phyloP scores from a whole-genome alignment of 1,139 yeast genomes.

The Yamadazyma atlantica region DNA sequence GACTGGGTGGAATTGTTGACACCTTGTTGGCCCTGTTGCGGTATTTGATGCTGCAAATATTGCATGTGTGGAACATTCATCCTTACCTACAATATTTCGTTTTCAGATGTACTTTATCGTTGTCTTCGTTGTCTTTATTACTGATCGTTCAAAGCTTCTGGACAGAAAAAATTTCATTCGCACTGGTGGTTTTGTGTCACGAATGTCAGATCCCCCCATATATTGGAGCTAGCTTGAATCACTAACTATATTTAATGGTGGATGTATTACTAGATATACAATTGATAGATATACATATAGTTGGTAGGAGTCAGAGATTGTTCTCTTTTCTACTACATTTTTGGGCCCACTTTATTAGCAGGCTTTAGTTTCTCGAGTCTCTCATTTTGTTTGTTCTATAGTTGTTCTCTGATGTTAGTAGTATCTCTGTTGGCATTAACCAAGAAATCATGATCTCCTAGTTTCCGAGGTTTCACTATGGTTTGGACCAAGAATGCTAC shows the following conservation, averaged over 20 bases:
- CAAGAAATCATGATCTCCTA: constrained; percentile 47
- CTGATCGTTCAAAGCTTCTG: background rate
- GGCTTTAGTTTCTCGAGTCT: too few relatives aligned
- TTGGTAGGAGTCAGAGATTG: too few relatives aligned
- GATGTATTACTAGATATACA: too few relatives aligned
- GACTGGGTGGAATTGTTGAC: constrained; percentile 28
- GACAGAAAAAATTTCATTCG: constrained; percentile 2
- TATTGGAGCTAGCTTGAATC: too few relatives aligned
- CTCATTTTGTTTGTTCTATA: constrained; percentile 13
- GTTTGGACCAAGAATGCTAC: constrained; percentile 48
- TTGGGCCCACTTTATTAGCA: too few relatives aligned
- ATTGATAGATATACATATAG: background rate
- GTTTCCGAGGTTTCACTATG: constrained; percentile 44
- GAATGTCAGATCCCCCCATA: background rate
- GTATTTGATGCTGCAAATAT: constrained; percentile 39
- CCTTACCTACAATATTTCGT: too few relatives aligned
- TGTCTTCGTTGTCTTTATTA: background rate
- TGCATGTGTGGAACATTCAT: constrained; percentile 48
- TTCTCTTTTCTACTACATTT: too few relatives aligned
- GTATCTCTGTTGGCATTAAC: constrained; percentile 15
- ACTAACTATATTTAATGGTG: too few relatives aligned
- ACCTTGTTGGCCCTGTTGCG: constrained; percentile 21
- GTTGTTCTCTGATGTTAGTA: constrained; percentile 26
- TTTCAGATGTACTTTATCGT: too few relatives aligned
- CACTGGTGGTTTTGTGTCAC: background rate